Evolutionary conservation across 179 eudicot species (phyloP), one percentile per base, ranked within the genome.

Genomic region (Dionaea muscipula): DNA sequence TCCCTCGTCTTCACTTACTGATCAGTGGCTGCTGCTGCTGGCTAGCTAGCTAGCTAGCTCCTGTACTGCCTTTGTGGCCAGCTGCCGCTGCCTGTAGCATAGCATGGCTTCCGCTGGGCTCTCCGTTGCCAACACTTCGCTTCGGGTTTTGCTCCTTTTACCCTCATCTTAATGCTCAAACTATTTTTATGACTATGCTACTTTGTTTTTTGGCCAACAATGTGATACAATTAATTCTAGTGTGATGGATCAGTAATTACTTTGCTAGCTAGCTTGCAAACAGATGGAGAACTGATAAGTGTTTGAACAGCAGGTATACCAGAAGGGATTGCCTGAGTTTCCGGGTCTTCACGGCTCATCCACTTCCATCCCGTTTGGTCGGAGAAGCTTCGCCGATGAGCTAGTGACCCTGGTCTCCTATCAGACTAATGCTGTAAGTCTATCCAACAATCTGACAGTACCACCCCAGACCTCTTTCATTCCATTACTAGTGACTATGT

Each of bases 21-120:
- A 18, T 21, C 57, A 17, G 41, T 60, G 26, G 55, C 62, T 23
- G 21, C 43, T 48, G 50, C 33, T 26, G 31, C 56, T 39, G 16
- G 41, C 20, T 41, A 26, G 31, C 10, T 50, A 5, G 25, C 45
- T n/a, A 51, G 26, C 31, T 12, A 16, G 23, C 23, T 51, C 33
- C 11, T 22, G 12, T n/a, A 14, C 46, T 66, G 50, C 28, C 21
- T 48, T 20, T 50, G 26, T 54, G 51, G 54, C 33, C 70, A 55
- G 49, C 60, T 47, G 25, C 14, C 27, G 16, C 39, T 31, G n/a
- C 16, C 39, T 26, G 22, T 20, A 20, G 33, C 20, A 33, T 3
- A 18, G 72, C 83, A 90, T 90, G 95, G 95, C 97, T 33, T 80
- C 94, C 46, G 70, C 87, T 76, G 85, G 79, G 64, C 80, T 84